Base-by-base conservation (phyloP, 139 green algal species). In the Tetratostichococcus sp. region DNA sequence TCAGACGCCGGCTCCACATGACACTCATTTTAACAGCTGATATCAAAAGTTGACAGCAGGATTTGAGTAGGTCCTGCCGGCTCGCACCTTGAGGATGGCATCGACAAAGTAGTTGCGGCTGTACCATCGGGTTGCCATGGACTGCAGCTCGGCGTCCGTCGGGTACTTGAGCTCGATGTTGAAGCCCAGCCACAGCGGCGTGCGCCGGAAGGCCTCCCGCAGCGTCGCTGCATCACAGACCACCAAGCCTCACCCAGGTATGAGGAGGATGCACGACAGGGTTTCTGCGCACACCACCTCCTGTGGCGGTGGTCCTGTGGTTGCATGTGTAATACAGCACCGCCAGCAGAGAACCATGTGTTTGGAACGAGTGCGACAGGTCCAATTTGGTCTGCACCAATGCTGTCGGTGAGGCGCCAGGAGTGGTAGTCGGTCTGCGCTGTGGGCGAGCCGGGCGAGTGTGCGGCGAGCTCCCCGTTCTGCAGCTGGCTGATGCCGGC, bases 91-190 rank as follows among this genome's bases (percentile, higher is more conserved):
- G 30, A 87, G 76, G 25, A 87, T 43, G 1, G 76, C 79, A 28
- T 87, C 83, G 11, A 78, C 70, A 78, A 87, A 87, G 71, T 78
- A 68, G 73, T 87, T 87, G 68, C 83, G 74, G 58, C 43, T 67
- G 72, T 82, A 84, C 33, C 77, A 81, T 21, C 62, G 35, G 8
- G 57, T 43, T 1, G 75, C 42, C 80, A 82, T 82, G 30, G 77
- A 71, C 6, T 67, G 43, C 43, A 80, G 62, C 77, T 86, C 73
- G 1, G 70, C 58, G 5, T 75, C 32, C 1, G 80, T 86, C 0
- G 83, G 83, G 76, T 87, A 87, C 75, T 87, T 87, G 22, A 87
- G 70, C 74, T 87, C 83, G 50, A 86, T 86, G 72, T 87, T 87
- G 69, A 86, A 86, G 1, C 83, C 83, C 69, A 87, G 67, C 80